Evolutionary conservation across 164 flowering plant species (phyloP).

Genomic region (Berberis thunbergii): DNA sequence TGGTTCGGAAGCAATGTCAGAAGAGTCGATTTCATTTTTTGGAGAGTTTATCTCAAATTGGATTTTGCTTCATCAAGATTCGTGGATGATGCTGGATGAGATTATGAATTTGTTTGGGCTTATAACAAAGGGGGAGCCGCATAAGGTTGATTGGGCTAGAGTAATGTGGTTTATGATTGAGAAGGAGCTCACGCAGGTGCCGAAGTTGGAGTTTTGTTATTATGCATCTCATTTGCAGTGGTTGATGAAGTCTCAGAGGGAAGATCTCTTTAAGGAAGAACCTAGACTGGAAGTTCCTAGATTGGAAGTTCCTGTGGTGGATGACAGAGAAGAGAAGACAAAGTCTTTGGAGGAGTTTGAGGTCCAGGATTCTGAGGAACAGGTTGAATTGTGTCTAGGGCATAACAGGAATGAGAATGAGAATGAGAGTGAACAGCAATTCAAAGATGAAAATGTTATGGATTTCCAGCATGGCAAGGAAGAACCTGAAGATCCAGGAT

Average conservation of each 20-base stretch:
- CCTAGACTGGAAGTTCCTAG: too few species aligned
- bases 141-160: constrained; percentile 74
- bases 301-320: constrained; percentile 14
- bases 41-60: constrained; percentile 65
- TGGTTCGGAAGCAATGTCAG: constrained; percentile 19
- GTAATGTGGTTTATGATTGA: constrained; percentile 92
- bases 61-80: constrained; percentile 74
- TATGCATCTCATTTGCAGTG: constrained; percentile 76
- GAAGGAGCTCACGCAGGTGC: constrained; percentile 53
- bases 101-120: constrained; percentile 30
- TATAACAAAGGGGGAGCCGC: constrained; percentile 60
- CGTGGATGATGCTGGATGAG: constrained; percentile 65
- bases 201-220: constrained; percentile 27
- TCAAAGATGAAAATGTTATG: constrained; percentile 27
- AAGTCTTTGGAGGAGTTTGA: constrained; percentile 5
- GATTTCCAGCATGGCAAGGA: constrained; percentile 35
- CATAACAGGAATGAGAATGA: too few species aligned
- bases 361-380: constrained; percentile 12
- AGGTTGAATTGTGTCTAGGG: constrained; percentile 37
- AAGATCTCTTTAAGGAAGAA: constrained; percentile 29
- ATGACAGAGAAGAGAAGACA: constrained; percentile 13
- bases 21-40: constrained; percentile 36
- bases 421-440: constrained; percentile 18
- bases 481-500: constrained; percentile 19
- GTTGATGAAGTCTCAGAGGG: constrained; percentile 53